Evolutionary conservation across 306 rosid genomes (phyloP).

Genomic region (Lagenaria siceraria): DNA sequence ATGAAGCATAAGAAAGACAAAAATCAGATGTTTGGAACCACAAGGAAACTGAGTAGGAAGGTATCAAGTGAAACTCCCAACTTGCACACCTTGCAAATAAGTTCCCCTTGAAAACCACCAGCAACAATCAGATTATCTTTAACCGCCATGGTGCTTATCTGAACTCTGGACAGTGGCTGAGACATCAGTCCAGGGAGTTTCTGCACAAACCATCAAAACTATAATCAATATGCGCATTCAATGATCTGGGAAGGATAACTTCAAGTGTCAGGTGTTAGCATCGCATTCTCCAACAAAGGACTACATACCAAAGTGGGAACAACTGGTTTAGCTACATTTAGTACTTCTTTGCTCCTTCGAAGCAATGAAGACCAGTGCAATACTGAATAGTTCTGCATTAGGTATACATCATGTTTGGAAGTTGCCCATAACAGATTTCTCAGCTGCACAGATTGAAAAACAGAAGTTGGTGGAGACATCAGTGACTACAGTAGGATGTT

Average conservation of each 20-base stretch:
- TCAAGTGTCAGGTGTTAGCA: neutral
- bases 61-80: neutral
- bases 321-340: conserved; percentile 59
- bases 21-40: neutral
- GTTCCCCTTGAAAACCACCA: conserved; percentile 94
- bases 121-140: conserved; percentile 68
- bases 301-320: conserved; percentile 50
- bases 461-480: conserved; percentile 18
- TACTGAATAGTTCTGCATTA: conserved; percentile 81
- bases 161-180: conserved; percentile 63
- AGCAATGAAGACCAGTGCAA: conserved; percentile 82
- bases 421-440: conserved; percentile 89
- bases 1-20: neutral
- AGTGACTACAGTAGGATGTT: conserved; percentile 7
- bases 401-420: conserved; percentile 86
- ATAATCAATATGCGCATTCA: neutral
- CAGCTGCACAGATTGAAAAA: conserved; percentile 40
- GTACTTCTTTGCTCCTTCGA: conserved; percentile 60
- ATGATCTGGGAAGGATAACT: neutral
- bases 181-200: conserved; percentile 35
- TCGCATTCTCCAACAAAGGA: neutral
- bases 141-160: conserved; percentile 88
- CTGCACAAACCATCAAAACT: conserved; percentile 16
- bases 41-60: neutral
- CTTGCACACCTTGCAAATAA: conserved; percentile 71